phyloP scores from a whole-genome alignment of 2,329 filamentous ascomycete genomes.

The Colletotrichum sp. region DNA sequence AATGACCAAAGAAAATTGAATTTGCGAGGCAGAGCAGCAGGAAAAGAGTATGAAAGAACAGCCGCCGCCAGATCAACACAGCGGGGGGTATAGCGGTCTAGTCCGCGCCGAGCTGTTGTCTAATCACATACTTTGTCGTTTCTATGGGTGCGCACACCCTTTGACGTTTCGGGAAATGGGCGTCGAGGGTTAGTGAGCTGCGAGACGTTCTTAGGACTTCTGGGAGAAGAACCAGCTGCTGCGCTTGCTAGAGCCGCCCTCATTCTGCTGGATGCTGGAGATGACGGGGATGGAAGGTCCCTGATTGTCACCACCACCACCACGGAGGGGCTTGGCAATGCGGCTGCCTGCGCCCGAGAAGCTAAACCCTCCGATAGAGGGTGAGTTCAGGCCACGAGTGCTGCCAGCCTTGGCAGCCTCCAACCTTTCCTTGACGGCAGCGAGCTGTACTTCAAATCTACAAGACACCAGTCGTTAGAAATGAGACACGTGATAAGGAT shows the following conservation, averaged over 20 bases:
- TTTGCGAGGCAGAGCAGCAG: background rate
- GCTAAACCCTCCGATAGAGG: constrained; percentile 71
- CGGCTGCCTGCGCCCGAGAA: constrained; percentile 69
- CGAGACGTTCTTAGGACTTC: constrained; percentile 49
- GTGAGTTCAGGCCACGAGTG: constrained; percentile 78
- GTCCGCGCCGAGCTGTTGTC: constrained; percentile 8
- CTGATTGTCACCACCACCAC: constrained; percentile 57
- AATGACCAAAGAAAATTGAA: constrained; percentile 13
- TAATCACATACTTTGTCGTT: background rate
- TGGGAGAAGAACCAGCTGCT: constrained; percentile 75
- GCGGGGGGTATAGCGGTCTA: constrained; percentile 16
- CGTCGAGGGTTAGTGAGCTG: background rate
- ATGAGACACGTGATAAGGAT: background rate
- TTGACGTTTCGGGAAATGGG: background rate
- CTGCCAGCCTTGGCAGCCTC: constrained; percentile 93
- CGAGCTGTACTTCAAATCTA: constrained; percentile 96
- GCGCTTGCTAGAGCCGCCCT: constrained; percentile 64
- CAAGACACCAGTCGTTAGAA: constrained; percentile 2
- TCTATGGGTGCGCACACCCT: background rate
- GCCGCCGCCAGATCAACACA: background rate
- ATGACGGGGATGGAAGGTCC: constrained; percentile 59
- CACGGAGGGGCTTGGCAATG: constrained; percentile 72
- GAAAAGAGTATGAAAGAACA: background rate
- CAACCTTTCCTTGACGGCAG: constrained; percentile 95
- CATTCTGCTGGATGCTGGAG: constrained; percentile 63